phyloP scores from a whole-genome alignment of 257 asterid species.

The Primulina huaijiensis region DNA sequence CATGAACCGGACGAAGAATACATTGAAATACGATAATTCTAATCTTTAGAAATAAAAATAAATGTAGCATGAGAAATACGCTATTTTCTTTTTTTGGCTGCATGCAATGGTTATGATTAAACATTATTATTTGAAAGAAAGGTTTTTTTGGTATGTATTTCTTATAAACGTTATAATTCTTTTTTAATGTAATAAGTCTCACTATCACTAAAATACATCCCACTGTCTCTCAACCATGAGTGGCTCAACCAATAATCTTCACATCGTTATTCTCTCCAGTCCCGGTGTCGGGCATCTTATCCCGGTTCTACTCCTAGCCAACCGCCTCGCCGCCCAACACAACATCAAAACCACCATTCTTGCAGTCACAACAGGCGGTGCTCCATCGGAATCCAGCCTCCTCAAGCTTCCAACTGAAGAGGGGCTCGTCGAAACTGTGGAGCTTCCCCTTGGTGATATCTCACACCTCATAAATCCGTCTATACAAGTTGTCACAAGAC shows the following conservation, averaged over 20 bases:
- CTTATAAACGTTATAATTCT: too few species aligned
- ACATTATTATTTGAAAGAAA: too few species aligned
- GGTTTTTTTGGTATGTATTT: too few species aligned
- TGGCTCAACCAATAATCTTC: constrained; percentile 22
- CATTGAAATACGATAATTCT: too few species aligned
- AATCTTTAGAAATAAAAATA: too few species aligned
- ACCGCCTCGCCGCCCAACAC: constrained; percentile 55
- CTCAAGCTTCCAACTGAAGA: constrained; percentile 25
- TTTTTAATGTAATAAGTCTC: too few species aligned
- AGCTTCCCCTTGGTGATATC: constrained; percentile 46
- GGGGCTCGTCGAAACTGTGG: constrained; percentile 22
- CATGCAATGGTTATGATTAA: too few species aligned
- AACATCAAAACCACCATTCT: constrained; percentile 42
- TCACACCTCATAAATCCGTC: constrained; percentile 42
- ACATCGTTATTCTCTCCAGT: constrained; percentile 49
- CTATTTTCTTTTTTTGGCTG: too few species aligned
- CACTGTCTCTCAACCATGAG: background rate
- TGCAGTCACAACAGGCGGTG: constrained; percentile 26
- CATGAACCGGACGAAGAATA: too few species aligned
- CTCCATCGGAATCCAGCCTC: constrained; percentile 38
- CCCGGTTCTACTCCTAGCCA: constrained; percentile 47
- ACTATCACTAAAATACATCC: too few species aligned
- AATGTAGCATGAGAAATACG: too few species aligned
- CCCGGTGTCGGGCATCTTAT: constrained; percentile 78
- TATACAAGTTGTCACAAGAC: constrained; percentile 37